Conservation (phyloP, 1,284 basidiomycete species). For the Chalciporus sp. region DNA sequence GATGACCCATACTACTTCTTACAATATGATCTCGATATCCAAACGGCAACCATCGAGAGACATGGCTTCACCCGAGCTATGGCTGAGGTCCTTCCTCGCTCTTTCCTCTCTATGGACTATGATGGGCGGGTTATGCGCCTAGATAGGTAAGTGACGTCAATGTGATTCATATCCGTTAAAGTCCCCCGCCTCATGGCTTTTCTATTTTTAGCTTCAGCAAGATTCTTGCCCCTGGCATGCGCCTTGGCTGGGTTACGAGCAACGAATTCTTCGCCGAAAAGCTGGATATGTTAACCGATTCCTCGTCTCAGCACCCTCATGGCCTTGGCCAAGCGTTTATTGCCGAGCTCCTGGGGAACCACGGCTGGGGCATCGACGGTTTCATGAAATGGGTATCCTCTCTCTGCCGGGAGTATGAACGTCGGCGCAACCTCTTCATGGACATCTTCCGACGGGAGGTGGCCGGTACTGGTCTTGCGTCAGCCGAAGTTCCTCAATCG, state of each 20-base stretch:
- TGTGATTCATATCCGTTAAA: slow-evolving; percentile 40
- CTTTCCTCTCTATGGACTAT: slow-evolving; percentile 54
- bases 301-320: slow-evolving; percentile 36
- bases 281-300: slow-evolving; percentile 42
- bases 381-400: slow-evolving; percentile 37
- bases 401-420: slow-evolving; percentile 34
- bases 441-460: slow-evolving; percentile 28
- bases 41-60: slow-evolving; percentile 25
- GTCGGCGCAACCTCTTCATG: slow-evolving; percentile 38
- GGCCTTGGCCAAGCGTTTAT: slow-evolving; percentile 35
- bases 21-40: slow-evolving; percentile 36
- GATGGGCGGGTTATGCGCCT: slow-evolving; percentile 60
- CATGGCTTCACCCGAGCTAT: slow-evolving; percentile 34
- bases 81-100: slow-evolving; percentile 38
- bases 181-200: background rate
- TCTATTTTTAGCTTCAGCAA: slow-evolving; percentile 28
- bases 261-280: slow-evolving; percentile 50
- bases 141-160: slow-evolving; percentile 37
- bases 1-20: slow-evolving; percentile 65
- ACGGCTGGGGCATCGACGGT: slow-evolving; percentile 32
- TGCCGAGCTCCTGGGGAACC: slow-evolving; percentile 31
- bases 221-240: slow-evolving; percentile 58
- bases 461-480: slow-evolving; percentile 20
- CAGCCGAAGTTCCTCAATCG: slow-evolving; percentile 33
- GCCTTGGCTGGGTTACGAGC: slow-evolving; percentile 58